Evolutionary conservation across 2,329 filamentous ascomycete species (phyloP).

Genomic region (Coleophoma eucalyptorum): DNA sequence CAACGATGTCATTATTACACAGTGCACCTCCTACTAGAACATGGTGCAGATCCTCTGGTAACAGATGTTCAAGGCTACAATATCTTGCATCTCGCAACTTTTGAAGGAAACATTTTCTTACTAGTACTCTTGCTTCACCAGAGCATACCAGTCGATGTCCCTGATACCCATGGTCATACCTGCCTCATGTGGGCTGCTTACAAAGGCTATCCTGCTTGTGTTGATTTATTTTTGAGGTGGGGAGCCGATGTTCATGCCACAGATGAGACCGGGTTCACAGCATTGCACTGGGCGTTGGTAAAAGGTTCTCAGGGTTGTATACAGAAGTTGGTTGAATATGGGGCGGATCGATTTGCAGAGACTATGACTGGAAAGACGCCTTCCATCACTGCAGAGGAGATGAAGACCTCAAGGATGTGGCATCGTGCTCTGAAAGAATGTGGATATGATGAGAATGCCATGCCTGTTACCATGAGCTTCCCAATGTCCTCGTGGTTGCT

Average conservation of each 20-base stretch:
- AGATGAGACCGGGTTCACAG: slow-evolving; percentile 91
- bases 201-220: slow-evolving; percentile 89
- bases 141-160: slow-evolving; percentile 88
- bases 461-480: slow-evolving; percentile 64
- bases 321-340: slow-evolving; percentile 92
- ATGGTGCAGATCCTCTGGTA: slow-evolving; percentile 88
- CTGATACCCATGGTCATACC: slow-evolving; percentile 87
- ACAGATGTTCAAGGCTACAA: slow-evolving; percentile 97
- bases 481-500: slow-evolving; percentile 69
- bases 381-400: slow-evolving; percentile 77
- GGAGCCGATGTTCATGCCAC: slow-evolving; percentile 87
- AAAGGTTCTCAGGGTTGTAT: slow-evolving; percentile 88
- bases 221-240: slow-evolving; percentile 91
- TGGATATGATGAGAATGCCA: slow-evolving; percentile 78
- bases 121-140: slow-evolving; percentile 89
- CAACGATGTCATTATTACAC: slow-evolving; percentile 97
- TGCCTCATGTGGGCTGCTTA: slow-evolving; percentile 98
- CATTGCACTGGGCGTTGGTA: slow-evolving; percentile 93
- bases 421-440: slow-evolving; percentile 77
- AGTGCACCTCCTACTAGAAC: slow-evolving; percentile 84
- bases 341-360: slow-evolving; percentile 86
- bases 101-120: slow-evolving; percentile 92
- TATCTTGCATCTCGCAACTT: slow-evolving; percentile 92
- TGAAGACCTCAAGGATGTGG: slow-evolving; percentile 83
- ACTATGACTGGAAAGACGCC: slow-evolving; percentile 91